Conservation (phyloP, 2,329 filamentous ascomycete genomes). For the Aspergillus niger region DNA sequence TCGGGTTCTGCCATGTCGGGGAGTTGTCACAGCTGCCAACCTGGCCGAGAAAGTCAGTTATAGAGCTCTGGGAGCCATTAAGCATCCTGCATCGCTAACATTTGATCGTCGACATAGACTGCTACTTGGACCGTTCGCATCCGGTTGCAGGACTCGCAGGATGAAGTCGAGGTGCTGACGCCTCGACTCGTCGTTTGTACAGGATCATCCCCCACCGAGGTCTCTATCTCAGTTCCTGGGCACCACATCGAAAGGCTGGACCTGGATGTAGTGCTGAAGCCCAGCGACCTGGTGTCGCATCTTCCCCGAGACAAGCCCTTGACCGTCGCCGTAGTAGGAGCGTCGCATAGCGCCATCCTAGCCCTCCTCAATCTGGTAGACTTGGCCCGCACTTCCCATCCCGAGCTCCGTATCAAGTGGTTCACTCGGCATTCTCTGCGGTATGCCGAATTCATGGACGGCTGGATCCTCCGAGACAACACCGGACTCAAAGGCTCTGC, state of each 20-base stretch:
- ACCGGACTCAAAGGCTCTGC: constrained; percentile 65
- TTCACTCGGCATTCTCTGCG: constrained; percentile 62
- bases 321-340: constrained; percentile 61
- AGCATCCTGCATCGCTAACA: constrained; percentile 16
- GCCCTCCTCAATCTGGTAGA: constrained; percentile 63
- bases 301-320: constrained; percentile 39
- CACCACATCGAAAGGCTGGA: constrained; percentile 49
- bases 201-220: constrained; percentile 54
- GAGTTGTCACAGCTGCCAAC: constrained; percentile 38
- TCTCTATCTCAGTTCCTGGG: constrained; percentile 46
- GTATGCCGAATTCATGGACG: constrained; percentile 64
- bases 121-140: constrained; percentile 38
- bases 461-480: constrained; percentile 66
- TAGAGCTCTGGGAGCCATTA: background rate
- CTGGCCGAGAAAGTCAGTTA: constrained; percentile 32
- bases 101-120: constrained; percentile 19
- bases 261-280: constrained; percentile 60
- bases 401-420: constrained; percentile 60
- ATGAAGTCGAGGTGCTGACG: constrained; percentile 39
- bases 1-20: constrained; percentile 36
- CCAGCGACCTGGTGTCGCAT: constrained; percentile 49
- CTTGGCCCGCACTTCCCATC: constrained; percentile 55
- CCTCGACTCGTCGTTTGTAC: constrained; percentile 60
- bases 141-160: constrained; percentile 28
- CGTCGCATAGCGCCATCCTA: constrained; percentile 65